A percentile compares a stretch with the other conserved stretches of the same genome.
Conservation (phyloP, 1,284 basidiomycete genomes). For the Sphagnurus paluster region DNA sequence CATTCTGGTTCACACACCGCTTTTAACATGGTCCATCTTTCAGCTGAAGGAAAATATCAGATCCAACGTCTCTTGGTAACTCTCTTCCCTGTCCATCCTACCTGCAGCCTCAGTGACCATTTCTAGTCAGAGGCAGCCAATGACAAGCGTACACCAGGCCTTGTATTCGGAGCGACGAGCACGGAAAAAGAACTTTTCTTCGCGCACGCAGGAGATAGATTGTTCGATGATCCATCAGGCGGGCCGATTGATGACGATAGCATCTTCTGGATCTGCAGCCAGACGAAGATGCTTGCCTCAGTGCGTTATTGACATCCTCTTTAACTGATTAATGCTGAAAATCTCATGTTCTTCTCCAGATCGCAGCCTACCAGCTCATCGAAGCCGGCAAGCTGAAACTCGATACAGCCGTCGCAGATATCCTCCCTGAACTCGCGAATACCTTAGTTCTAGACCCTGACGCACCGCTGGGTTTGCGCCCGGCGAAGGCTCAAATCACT, state of each 20-base stretch:
- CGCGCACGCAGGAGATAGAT: constrained; percentile 21
- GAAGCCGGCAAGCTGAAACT: constrained; percentile 23
- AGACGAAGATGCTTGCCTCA: constrained; percentile 29
- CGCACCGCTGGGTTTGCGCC: constrained; percentile 1
- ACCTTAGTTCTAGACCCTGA: constrained; percentile 15
- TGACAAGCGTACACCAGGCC: constrained; percentile 24
- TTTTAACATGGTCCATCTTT: background rate
- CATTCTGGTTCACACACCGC: too few species aligned
- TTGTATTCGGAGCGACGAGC: constrained; percentile 25
- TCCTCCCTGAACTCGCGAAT: constrained; percentile 23
- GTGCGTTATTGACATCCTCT: constrained; percentile 13
- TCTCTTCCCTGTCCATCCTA: background rate
- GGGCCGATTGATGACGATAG: constrained; percentile 23
- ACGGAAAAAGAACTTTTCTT: constrained; percentile 23
- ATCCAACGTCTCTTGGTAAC: constrained; percentile 2
- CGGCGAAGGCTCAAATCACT: constrained; percentile 14
- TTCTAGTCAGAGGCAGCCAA: constrained; percentile 23
- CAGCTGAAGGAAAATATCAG: background rate
- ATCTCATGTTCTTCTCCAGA: constrained; percentile 4
- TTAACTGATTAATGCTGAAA: background rate
- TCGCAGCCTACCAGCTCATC: constrained; percentile 22
- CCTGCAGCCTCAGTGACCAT: background rate
- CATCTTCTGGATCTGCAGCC: constrained; percentile 32
- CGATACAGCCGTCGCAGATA: constrained; percentile 12
- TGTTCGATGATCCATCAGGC: constrained; percentile 18